phyloP scores from a whole-genome alignment of 2,329 filamentous ascomycete species.

The Calycina herbarum region DNA sequence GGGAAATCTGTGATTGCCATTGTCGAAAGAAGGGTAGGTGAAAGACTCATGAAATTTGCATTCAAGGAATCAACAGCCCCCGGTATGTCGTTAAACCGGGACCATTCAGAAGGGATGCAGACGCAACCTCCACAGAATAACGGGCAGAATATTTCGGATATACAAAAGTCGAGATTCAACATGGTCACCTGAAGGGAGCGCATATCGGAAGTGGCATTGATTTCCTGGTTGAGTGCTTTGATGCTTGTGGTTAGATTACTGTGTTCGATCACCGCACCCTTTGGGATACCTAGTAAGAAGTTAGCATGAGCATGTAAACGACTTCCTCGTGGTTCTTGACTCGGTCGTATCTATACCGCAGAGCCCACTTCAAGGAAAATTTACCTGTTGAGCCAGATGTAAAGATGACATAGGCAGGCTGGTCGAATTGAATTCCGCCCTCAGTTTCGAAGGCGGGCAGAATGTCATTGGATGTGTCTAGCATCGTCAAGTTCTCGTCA shows the following conservation, averaged over 20 bases:
- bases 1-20: slow-evolving; percentile 10
- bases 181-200: slow-evolving; percentile 10
- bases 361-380: not conserved
- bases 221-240: slow-evolving; percentile 8
- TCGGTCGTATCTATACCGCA: not conserved
- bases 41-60: slow-evolving; percentile 11
- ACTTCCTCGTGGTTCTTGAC: not conserved
- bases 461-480: not conserved
- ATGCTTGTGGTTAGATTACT: slow-evolving; percentile 10
- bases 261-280: slow-evolving; percentile 8
- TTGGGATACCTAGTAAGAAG: slow-evolving; percentile 7
- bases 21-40: slow-evolving; percentile 9
- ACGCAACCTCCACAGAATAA: slow-evolving; percentile 10
- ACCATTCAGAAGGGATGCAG: slow-evolving; percentile 9
- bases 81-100: slow-evolving; percentile 9
- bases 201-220: slow-evolving; percentile 6
- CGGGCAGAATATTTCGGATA: slow-evolving; percentile 11
- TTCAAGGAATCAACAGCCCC: slow-evolving; percentile 7
- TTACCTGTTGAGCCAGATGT: slow-evolving; percentile 11
- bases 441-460: not conserved
- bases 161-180: slow-evolving; percentile 10
- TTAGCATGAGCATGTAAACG: not conserved
- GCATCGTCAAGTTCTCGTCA: slow-evolving; percentile 5
- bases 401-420: slow-evolving; percentile 8
- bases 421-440: slow-evolving; percentile 4